Evolutionary conservation across 1,139 yeast genomes (phyloP).

Genomic region (Protomyces lactucae-debilis): DNA sequence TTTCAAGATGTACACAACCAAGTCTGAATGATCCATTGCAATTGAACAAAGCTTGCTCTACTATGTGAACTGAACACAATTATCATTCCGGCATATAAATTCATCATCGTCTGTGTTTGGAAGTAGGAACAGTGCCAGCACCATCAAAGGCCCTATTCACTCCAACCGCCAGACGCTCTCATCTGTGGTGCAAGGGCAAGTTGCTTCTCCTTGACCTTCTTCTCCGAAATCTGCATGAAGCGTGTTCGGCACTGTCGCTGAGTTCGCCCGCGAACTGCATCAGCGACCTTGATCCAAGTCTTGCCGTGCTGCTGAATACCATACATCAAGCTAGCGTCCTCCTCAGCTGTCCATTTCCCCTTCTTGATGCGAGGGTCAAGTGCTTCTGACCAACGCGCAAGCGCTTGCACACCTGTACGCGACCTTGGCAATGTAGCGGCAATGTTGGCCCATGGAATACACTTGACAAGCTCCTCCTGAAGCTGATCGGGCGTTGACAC

Average conservation of each 20-base stretch:
- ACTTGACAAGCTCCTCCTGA: constrained; percentile 17
- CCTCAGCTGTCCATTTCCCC: constrained; percentile 75
- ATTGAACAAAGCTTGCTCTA: too few species aligned
- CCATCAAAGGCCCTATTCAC: background rate
- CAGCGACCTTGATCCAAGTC: constrained; percentile 53
- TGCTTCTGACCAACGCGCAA: constrained; percentile 84
- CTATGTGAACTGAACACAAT: too few species aligned
- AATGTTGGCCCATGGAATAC: constrained; percentile 24
- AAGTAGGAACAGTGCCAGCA: too few species aligned
- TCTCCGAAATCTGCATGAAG: constrained; percentile 22
- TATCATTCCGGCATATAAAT: too few species aligned
- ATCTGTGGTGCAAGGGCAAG: background rate
- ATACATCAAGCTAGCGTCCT: constrained; percentile 62
- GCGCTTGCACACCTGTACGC: constrained; percentile 92
- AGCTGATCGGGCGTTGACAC: background rate
- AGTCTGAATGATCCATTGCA: too few species aligned
- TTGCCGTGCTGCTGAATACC: constrained; percentile 75
- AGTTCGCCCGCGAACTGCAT: constrained; percentile 21
- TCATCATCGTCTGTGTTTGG: too few species aligned
- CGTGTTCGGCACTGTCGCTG: constrained; percentile 27
- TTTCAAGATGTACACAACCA: too few species aligned
- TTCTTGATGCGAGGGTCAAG: constrained; percentile 76
- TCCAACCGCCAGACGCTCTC: background rate
- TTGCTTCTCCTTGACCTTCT: constrained; percentile 5
- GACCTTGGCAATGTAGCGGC: constrained; percentile 22